Evolutionary conservation across 768 basidiomycete genomes (phyloP).

Genomic region (Lactarius quietus): DNA sequence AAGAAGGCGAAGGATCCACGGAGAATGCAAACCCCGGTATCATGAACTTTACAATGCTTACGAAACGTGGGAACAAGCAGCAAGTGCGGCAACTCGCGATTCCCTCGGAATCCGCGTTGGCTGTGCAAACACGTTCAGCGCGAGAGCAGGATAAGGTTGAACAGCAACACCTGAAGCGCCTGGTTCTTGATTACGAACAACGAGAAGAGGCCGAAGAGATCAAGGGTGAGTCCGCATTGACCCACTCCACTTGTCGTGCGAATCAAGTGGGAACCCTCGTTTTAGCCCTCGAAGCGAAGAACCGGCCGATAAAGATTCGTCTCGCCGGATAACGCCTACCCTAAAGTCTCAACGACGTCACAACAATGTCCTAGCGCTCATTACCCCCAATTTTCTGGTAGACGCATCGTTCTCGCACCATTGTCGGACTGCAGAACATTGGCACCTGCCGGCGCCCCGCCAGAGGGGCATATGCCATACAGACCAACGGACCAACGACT

Average conservation of each 20-base stretch:
- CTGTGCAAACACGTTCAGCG: constrained; percentile 85
- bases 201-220: constrained; percentile 82
- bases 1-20: constrained; percentile 50
- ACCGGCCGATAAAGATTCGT: constrained; percentile 71
- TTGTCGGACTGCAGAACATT: constrained; percentile 11
- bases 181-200: constrained; percentile 89
- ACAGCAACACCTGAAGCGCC: constrained; percentile 94
- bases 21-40: constrained; percentile 39
- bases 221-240: constrained; percentile 49
- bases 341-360: constrained; percentile 2
- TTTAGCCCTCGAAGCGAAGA: constrained; percentile 65
- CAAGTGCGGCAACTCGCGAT: constrained; percentile 90
- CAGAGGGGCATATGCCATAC: constrained; percentile 1
- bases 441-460: constrained; percentile 8
- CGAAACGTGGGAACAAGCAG: constrained; percentile 91
- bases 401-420: constrained; percentile 18
- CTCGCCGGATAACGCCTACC: constrained; percentile 53
- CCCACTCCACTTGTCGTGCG: neutral
- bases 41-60: constrained; percentile 92
- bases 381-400: constrained; percentile 7
- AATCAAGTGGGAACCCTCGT: neutral
- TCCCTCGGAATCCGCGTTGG: constrained; percentile 82
- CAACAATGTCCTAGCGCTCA: constrained; percentile 18
- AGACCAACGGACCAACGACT: constrained; percentile 7
- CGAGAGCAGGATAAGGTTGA: constrained; percentile 94